A percentile compares a stretch with the other conserved stretches of the same genome.
These are phyloP conservation scores for Syncephalastrum racemosum DNA, from an alignment of 371 early-diverging fungal species.

Conservation along the genomic window DNA sequence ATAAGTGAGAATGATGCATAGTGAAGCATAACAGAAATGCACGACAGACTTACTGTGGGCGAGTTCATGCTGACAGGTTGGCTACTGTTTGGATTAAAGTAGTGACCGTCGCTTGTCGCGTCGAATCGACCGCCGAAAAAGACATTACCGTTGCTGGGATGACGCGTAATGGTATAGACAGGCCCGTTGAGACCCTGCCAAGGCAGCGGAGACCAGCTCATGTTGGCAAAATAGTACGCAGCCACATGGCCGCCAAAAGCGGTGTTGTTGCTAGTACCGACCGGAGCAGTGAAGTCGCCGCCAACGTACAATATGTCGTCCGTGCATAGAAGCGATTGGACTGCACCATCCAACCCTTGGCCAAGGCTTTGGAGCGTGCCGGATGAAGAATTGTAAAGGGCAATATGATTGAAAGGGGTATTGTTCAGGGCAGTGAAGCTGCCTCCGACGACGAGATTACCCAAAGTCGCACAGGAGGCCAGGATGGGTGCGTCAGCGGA, in stretches of 20 bases:
- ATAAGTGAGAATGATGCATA: conserved; percentile 5
- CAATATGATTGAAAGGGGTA: conserved; percentile 37
- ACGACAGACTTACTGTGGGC: conserved; percentile 28
- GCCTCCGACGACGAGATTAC: conserved; percentile 45
- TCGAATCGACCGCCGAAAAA: conserved; percentile 48
- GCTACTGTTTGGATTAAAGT: conserved; percentile 28
- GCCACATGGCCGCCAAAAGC: conserved; percentile 49
- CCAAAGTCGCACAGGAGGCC: conserved; percentile 11
- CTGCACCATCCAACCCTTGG: conserved; percentile 71
- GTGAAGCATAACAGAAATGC: conserved; percentile 1
- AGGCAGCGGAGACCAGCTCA: conserved; percentile 51
- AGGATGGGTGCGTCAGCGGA: conserved; percentile 13
- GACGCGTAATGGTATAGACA: conserved; percentile 39
- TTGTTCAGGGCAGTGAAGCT: conserved; percentile 36
- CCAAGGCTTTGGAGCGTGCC: conserved; percentile 43
- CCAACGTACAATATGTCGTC: conserved; percentile 49
- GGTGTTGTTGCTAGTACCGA: conserved; percentile 18
- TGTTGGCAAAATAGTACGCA: conserved; percentile 35
- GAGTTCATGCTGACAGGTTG: conserved; percentile 33
- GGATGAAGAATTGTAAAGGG: conserved; percentile 45
- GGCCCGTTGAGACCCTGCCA: conserved; percentile 55
- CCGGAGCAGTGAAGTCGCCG: conserved; percentile 47
- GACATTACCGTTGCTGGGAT: conserved; percentile 22
- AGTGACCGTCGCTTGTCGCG: conserved; percentile 41
- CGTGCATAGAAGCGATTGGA: conserved; percentile 64